These are phyloP conservation scores for Coemansia sp. DNA, from an alignment of 192 early-diverging fungal species.

Conservation along the genomic window DNA sequence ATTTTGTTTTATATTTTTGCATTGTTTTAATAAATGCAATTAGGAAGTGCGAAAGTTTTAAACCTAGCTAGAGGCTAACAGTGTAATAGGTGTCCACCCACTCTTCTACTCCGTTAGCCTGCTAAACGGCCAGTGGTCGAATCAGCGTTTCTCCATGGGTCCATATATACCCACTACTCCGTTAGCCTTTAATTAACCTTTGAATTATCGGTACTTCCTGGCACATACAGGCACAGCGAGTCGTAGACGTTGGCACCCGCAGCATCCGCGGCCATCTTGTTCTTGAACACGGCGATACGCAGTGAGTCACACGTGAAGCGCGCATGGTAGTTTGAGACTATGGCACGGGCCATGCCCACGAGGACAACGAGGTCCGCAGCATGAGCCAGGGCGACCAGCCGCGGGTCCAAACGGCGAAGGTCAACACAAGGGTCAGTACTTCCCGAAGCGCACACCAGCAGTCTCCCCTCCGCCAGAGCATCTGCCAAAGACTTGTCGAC, in stretches of 20 bases:
- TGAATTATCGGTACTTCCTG: background rate
- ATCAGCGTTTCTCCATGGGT: background rate
- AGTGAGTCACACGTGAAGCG: constrained; percentile 69
- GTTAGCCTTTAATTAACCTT: no score
- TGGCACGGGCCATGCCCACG: constrained; percentile 79
- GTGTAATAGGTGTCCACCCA: no score
- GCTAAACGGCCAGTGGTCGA: background rate
- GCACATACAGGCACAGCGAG: constrained; percentile 52
- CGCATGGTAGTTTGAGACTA: constrained; percentile 77
- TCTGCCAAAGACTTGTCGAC: constrained; percentile 49
- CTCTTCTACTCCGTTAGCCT: no score
- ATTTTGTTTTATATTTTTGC: no score
- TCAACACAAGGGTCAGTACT: constrained; percentile 74
- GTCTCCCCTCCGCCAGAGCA: constrained; percentile 24
- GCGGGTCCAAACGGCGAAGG: constrained; percentile 62
- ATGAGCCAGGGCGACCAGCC: constrained; percentile 51
- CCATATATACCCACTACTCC: no score
- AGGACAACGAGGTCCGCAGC: constrained; percentile 75
- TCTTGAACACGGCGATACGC: constrained; percentile 82
- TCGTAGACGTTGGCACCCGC: constrained; percentile 73
- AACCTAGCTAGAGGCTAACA: no score
- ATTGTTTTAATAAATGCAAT: no score
- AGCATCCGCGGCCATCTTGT: constrained; percentile 65
- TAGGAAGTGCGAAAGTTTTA: no score
- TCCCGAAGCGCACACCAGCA: constrained; percentile 67